Base-by-base conservation (phyloP, 331 rosid genomes). In the Rosa hybrid region DNA sequence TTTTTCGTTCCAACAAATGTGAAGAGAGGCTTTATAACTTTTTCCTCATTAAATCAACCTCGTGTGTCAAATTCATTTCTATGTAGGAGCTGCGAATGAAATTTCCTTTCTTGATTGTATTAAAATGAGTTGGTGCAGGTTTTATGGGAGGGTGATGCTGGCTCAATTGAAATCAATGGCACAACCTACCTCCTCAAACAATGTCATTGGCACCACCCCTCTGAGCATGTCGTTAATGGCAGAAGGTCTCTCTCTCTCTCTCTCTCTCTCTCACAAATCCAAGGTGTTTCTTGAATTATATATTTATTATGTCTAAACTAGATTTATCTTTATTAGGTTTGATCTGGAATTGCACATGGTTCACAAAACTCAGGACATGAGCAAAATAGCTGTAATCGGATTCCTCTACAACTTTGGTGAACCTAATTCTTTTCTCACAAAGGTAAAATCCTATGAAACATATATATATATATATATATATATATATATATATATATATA, bases 141-240 rank as follows among this genome's bases (percentile, higher is more conserved):
- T 23, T 8, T 50, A 23, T 85, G 83, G 83, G 30, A 73, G 12
- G 88, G 75, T 68, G 63, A 85, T 74, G 88, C 85, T 10, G 88
- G 88, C 46, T 78, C 81, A 57, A 42, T 81, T 44, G 21, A 53
- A 20, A 75, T 81, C 23, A 70, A 78, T 7, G 83, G 76, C 9
- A 74, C 83, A 5, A 14, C 81, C 9, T 85, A 81, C 62, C 17
- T 50, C 57, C 83, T 85, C 68, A 74, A 75, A 39, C 80, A 78
- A 81, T 67, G 65, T n/a, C 88, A 85, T 34, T 85, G 88, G 88
- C 88, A 85, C 78, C 71, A 80, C 7, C 85, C 85, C 38, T 85
- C 88, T 1, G 88, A 85, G 48, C 88, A 85, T 34, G 6, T 78
- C 34, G 18, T 85, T 17, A 75, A 85, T 45, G 88, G 88, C 25